Conservation (phyloP, 345 rosid species). For the Aethionema arabicum region DNA sequence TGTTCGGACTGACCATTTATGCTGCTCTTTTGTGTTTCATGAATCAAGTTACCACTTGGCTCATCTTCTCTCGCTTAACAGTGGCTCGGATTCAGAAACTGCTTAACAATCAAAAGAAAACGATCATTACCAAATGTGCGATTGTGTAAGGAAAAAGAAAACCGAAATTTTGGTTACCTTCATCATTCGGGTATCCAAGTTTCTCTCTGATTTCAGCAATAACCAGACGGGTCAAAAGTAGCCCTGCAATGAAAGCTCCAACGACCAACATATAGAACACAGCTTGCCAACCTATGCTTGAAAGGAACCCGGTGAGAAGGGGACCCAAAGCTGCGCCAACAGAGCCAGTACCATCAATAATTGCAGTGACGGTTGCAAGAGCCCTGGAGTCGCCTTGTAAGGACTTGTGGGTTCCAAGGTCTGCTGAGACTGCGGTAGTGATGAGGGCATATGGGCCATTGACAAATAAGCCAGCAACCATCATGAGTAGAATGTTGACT, state of each 20-base stretch:
- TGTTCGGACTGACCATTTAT: background rate
- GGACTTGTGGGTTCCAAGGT: conserved; percentile 90
- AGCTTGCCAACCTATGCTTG: conserved; percentile 68
- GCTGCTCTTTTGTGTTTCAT: background rate
- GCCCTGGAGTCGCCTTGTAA: conserved; percentile 89
- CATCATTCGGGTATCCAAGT: conserved; percentile 39
- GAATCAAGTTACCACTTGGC: background rate
- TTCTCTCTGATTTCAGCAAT: conserved; percentile 40
- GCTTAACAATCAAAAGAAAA: conserved; percentile 21
- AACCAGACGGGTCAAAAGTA: conserved; percentile 70
- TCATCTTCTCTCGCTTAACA: conserved; percentile 39
- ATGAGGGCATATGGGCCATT: conserved; percentile 97
- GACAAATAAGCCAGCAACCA: conserved; percentile 78
- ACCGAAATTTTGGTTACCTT: conserved; percentile 45
- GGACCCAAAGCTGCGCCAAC: conserved; percentile 95
- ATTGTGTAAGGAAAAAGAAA: background rate
- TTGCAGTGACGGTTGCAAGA: conserved; percentile 90
- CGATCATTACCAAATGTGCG: conserved; percentile 5
- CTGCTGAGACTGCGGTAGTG: conserved; percentile 96
- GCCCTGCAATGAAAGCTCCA: conserved; percentile 74
- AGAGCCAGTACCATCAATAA: conserved; percentile 93
- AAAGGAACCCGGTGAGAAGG: conserved; percentile 82
- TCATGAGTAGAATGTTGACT: conserved; percentile 73
- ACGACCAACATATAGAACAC: conserved; percentile 72
- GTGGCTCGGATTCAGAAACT: conserved; percentile 42